Conservation (phyloP, 352 stramenopile genomes). For the Phytophthora litchii region DNA sequence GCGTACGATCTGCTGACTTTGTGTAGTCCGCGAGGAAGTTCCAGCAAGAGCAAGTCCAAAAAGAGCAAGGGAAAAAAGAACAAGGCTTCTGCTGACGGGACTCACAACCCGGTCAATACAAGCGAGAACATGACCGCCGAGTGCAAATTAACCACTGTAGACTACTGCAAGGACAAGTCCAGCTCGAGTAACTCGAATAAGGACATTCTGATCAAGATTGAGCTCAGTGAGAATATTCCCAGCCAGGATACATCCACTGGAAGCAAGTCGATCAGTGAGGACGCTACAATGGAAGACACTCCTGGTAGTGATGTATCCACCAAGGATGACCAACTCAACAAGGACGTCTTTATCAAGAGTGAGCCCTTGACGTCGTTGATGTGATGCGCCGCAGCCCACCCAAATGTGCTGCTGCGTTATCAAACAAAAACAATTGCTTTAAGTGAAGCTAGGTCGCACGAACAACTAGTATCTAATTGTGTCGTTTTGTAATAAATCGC, state of each 20-base stretch:
- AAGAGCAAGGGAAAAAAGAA: slow-evolving; percentile 6
- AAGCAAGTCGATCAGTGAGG: slow-evolving; percentile 9
- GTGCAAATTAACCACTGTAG: neutral
- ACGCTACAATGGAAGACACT: neutral
- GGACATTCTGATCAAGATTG: slow-evolving; percentile 1
- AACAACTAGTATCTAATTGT: slow-evolving; percentile 1
- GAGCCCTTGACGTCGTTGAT: slow-evolving; percentile 5
- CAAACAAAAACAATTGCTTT: neutral
- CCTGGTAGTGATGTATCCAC: neutral
- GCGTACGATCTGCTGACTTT: slow-evolving; percentile 75
- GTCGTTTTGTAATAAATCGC: slow-evolving; percentile 18
- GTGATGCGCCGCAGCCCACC: slow-evolving; percentile 6
- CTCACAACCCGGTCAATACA: neutral
- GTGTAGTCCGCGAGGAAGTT: slow-evolving; percentile 30
- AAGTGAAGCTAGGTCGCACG: slow-evolving; percentile 2
- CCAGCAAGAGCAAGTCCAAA: slow-evolving; percentile 17
- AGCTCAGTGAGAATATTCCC: neutral
- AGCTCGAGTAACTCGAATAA: neutral
- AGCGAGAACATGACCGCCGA: slow-evolving; percentile 1
- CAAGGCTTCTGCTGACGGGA: neutral
- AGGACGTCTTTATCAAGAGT: slow-evolving; percentile 7
- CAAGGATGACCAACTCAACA: neutral
- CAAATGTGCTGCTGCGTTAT: neutral
- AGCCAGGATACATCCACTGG: neutral
- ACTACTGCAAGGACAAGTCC: neutral